Evolutionary conservation across 768 basidiomycete genomes (phyloP).

Genomic region (Multifurca ochricompacta): DNA sequence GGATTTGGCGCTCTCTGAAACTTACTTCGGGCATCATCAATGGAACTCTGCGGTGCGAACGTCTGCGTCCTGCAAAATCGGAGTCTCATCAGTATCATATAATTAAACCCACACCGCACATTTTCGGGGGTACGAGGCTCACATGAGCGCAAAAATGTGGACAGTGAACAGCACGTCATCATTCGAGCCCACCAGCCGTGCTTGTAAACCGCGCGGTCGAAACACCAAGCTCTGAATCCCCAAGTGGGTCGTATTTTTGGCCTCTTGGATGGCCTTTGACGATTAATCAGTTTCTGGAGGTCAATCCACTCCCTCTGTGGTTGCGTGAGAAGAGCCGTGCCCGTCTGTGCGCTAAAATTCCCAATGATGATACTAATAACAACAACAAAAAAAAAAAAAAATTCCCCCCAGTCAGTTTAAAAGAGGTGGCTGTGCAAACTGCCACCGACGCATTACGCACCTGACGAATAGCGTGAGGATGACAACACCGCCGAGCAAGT

Average conservation of each 20-base stretch:
- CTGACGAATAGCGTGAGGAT: constrained; percentile 88
- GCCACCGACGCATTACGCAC: constrained; percentile 44
- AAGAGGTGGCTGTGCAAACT: not conserved
- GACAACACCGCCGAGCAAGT: constrained; percentile 82
- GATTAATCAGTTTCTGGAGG: constrained; percentile 77
- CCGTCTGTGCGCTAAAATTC: constrained; percentile 83
- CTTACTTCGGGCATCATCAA: constrained; percentile 57
- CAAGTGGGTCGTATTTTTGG: constrained; percentile 55
- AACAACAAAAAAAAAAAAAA: too few relatives aligned
- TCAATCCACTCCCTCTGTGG: constrained; percentile 94
- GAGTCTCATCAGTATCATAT: not conserved
- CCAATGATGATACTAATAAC: constrained; percentile 90
- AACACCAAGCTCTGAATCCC: constrained; percentile 74
- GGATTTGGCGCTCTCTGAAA: not conserved
- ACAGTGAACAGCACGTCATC: constrained; percentile 74
- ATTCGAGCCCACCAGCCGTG: constrained; percentile 86
- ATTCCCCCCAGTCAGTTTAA: constrained; percentile 15
- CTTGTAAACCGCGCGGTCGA: constrained; percentile 82
- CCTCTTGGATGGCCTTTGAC: constrained; percentile 79
- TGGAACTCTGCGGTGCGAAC: constrained; percentile 42
- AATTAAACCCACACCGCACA: not conserved
- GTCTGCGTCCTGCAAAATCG: constrained; percentile 65
- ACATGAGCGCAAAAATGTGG: constrained; percentile 83
- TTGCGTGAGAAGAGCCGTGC: constrained; percentile 76
- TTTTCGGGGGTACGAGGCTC: constrained; percentile 27